Base-by-base conservation (phyloP, 129 eudicot genomes). In the Heracleum sosnowskyi region DNA sequence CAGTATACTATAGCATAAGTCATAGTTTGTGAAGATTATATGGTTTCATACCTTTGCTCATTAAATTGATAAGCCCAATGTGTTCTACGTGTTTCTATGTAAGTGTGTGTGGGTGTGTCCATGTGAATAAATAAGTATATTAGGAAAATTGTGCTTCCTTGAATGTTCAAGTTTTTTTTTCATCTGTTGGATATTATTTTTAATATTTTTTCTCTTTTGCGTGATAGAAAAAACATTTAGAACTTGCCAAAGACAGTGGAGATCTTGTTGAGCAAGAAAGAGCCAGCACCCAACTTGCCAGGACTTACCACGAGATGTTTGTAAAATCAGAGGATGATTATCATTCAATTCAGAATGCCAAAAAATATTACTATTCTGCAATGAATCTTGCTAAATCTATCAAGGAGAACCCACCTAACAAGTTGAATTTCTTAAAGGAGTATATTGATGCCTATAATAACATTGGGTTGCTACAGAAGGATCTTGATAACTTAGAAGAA, bases 231-330 rank as follows among this genome's bases (percentile, higher is more conserved):
- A 91, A 83, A 77, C 99, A 96, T 89, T 74, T 96, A 85, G 94
- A 89, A 82, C 92, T 92, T 70, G 97, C 99, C 53, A 89, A 86
- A 77, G 89, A 90, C 42, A 35, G 85, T 2, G 64, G 82, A 41
- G 95, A 96, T 80, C 87, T 90, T 46, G 81, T 86, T 85, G 99
- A 96, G 90, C 97, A 96, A 81, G 97, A 96, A 87, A 81, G 99
- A 82, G 99, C 99, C 4, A 83, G 83, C 81, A 96, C 99, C 45
- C 99, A 96, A 85, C 97, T 96, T 70, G 99, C 97, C 69, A 91
- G 99, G 73, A 92, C 97, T 74, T 92, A 96, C 86, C 89, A 96
- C 74, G 97, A 96, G 87, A 80, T 96, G 85, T 96, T 89, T 77
- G 10, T 86, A 62, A 88, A 76, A 77, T 84, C 96, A 5, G 92